A percentile compares a stretch with the other conserved stretches of the same genome.
These are phyloP conservation scores for Durusdinium trenchii DNA, from an alignment of 73 alveolate species.

Conservation along the genomic window DNA sequence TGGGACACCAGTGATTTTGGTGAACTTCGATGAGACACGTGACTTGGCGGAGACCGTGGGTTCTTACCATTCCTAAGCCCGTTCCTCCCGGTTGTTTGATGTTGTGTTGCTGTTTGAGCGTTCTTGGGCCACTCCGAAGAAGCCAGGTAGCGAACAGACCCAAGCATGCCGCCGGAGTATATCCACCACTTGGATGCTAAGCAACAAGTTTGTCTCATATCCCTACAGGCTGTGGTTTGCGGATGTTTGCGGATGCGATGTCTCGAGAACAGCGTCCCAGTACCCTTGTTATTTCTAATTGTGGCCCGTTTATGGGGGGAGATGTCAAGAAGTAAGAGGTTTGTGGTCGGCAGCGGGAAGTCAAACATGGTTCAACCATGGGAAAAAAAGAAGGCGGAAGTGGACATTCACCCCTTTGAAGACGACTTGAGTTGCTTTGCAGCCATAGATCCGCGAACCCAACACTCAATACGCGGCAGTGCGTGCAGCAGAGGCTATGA, in stretches of 20 bases:
- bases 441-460: not conserved
- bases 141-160: no score
- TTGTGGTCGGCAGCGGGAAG: no score
- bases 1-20: slow-evolving; percentile 29
- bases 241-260: no score
- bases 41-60: not conserved
- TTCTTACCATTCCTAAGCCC: no score
- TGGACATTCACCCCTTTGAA: not conserved
- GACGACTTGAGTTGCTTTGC: not conserved
- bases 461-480: not conserved
- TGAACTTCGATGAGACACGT: slow-evolving; percentile 54
- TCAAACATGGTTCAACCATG: not conserved
- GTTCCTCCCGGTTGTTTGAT: not conserved
- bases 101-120: not conserved
- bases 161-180: not conserved
- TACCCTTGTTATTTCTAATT: no score
- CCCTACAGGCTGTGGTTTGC: not conserved
- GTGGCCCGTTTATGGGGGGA: not conserved
- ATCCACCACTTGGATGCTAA: no score
- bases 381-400: not conserved
- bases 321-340: not conserved
- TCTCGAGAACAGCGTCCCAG: no score
- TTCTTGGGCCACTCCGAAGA: no score
- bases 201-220: not conserved
- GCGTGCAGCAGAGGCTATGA: slow-evolving; percentile 65